phyloP scores from a whole-genome alignment of 768 basidiomycete species.

The Leccinum rimulosum region DNA sequence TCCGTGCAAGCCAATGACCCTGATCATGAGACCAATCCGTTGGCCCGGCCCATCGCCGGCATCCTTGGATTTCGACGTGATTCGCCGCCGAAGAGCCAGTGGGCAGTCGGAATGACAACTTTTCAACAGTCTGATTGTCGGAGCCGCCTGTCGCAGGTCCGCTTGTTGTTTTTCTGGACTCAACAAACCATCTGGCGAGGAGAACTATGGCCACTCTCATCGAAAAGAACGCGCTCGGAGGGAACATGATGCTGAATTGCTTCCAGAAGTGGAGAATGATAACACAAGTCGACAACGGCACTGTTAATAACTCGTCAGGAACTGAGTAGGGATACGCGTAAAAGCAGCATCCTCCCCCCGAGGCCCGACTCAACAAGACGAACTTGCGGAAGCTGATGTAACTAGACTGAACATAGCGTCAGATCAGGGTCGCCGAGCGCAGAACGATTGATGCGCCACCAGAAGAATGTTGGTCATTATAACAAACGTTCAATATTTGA shows the following conservation, averaged over 20 bases:
- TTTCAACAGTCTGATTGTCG: not conserved
- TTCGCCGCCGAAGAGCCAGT: conserved; percentile 41
- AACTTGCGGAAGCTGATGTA: not conserved
- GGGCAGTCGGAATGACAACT: conserved; percentile 30
- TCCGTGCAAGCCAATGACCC: not conserved
- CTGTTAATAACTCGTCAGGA: not conserved
- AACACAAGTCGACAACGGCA: not conserved
- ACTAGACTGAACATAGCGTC: not conserved
- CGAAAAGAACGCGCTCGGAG: not conserved
- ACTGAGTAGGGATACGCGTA: not conserved
- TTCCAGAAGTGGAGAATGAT: conserved; percentile 1
- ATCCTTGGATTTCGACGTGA: conserved; percentile 30
- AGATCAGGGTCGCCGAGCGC: not conserved
- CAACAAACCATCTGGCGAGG: not conserved
- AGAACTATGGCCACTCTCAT: not conserved
- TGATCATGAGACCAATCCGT: conserved; percentile 31
- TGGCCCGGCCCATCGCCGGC: conserved; percentile 45
- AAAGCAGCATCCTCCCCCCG: not conserved
- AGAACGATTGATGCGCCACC: not conserved
- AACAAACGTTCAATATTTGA: conserved; percentile 1
- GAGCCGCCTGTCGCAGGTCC: not conserved
- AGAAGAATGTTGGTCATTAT: not conserved
- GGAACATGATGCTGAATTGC: conserved; percentile 18
- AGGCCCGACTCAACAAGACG: not conserved
- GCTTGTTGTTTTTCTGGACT: not conserved